Evolutionary conservation across 2,329 filamentous ascomycete genomes (phyloP), one percentile per base, ranked within the genome.

Genomic region (Pyrenochaeta sp.): DNA sequence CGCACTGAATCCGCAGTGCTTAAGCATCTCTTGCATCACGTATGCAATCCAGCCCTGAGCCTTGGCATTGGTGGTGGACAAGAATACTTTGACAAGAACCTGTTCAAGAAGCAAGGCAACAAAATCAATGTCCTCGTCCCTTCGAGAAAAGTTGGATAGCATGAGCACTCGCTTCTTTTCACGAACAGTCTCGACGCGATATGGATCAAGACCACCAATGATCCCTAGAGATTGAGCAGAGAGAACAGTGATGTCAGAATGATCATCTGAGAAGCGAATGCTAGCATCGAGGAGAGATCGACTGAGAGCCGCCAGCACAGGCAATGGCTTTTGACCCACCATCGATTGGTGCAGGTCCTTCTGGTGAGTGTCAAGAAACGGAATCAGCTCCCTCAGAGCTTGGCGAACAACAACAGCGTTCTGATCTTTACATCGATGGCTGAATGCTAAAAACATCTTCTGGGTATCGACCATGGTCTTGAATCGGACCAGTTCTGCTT

Each of bases 31-130:
- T 70, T 99, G 94, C 85, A 99, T 96, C 2, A 88, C 89, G 71
- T 89, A 99, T 1, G 93, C 93, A 13, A 99, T 79, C 65, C 95
- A 96, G 0, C 91, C 92, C 69, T 97, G 94, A 5, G 91, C 81
- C 53, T 85, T 86, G 2, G 91, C 88, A 66, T 96, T 95, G 0
- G 88, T 94, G 1, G 90, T 88, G 1, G 93, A 96, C 29, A 96
- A 77, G 64, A 99, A 99, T 1, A 92, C 88, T 48, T 92, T 91
- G 18, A 97, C 90, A 8, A 99, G 77, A 6, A 96, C 87, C 63
- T 95, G 82, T 61, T 96, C 87, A 11, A 99, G 78, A 32, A 96
- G 79, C 60, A 92, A 91, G 27, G 94, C 78, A 6, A 90, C 84
- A 69, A 97, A 99, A 50, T 94, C 85, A 11, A 90, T 86, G 1